Percentiles rank a stretch among this genome's conserved stretches.
Evolutionary conservation across 1,139 yeast genomes (phyloP).

Genomic region (Yamadazyma friedrichii): DNA sequence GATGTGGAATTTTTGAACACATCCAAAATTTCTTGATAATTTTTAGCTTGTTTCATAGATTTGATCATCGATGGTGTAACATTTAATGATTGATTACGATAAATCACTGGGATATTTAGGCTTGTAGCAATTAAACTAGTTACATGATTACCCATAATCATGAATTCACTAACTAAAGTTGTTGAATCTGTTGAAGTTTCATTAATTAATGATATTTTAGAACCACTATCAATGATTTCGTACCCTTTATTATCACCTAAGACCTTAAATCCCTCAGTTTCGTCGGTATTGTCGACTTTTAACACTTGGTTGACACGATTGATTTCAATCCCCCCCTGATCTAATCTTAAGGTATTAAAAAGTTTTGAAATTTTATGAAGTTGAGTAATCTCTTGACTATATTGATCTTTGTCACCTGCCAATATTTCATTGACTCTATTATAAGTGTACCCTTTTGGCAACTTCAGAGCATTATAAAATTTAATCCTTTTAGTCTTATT

Average conservation of each 20-base stretch:
- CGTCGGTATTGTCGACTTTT: constrained; percentile 2
- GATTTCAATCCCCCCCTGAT: constrained; percentile 9
- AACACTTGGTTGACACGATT: constrained; percentile 5
- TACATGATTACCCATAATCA: constrained; percentile 73
- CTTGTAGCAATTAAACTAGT: constrained; percentile 52
- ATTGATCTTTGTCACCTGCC: constrained; percentile 17
- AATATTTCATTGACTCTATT: constrained; percentile 32
- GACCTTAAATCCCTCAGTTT: constrained; percentile 1
- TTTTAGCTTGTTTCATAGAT: constrained; percentile 27
- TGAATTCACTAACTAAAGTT: constrained; percentile 71
- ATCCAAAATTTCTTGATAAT: constrained; percentile 17
- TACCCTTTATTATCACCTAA: constrained; percentile 15
- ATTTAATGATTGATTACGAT: constrained; percentile 37
- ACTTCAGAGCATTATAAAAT: constrained; percentile 24
- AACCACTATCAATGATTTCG: constrained; percentile 12
- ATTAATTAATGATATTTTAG: constrained; percentile 8
- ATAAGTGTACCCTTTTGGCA: constrained; percentile 41
- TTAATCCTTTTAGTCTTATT: constrained; percentile 19
- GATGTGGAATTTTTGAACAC: constrained; percentile 27
- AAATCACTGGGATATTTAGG: constrained; percentile 57
- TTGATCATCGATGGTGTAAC: constrained; percentile 20
- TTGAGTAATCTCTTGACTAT: constrained; percentile 26
- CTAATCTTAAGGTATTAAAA: constrained; percentile 24
- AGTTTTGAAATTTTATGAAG: constrained; percentile 29
- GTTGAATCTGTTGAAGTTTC: constrained; percentile 31